These are phyloP conservation scores for Xylogone sp. DNA, from an alignment of 2,329 filamentous ascomycete genomes.

Conservation along the genomic window DNA sequence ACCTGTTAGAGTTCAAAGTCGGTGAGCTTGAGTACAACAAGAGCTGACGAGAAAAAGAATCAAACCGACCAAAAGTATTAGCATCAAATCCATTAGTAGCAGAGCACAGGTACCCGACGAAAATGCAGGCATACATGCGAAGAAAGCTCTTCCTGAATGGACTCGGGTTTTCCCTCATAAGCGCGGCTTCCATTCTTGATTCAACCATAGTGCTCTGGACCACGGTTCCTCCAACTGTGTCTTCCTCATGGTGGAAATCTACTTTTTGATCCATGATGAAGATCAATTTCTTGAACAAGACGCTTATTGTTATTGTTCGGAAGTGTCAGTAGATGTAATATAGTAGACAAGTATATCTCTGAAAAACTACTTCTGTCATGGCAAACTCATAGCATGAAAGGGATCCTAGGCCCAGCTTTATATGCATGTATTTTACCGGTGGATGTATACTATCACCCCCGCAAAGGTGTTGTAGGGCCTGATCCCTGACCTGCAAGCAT, in stretches of 20 bases:
- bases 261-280: not conserved
- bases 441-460: not conserved
- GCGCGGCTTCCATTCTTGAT: not conserved
- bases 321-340: not conserved
- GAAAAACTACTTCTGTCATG: not conserved
- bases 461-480: not conserved
- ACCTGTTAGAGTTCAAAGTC: not conserved
- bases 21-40: not conserved
- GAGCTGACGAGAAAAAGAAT: not conserved
- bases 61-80: not conserved
- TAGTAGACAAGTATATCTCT: not conserved
- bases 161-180: not conserved
- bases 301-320: not conserved
- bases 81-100: slow-evolving; percentile 49
- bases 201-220: not conserved
- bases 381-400: not conserved
- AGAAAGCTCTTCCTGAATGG: not conserved
- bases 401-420: not conserved
- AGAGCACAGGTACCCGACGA: slow-evolving; percentile 45
- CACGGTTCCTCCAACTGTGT: not conserved
- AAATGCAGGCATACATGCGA: slow-evolving; percentile 1
- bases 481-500: not conserved
- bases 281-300: not conserved
- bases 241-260: not conserved
- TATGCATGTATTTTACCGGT: not conserved